These are phyloP conservation scores for Gremmenia infestans DNA, from an alignment of 2,329 filamentous ascomycete species.

Conservation along the genomic window DNA sequence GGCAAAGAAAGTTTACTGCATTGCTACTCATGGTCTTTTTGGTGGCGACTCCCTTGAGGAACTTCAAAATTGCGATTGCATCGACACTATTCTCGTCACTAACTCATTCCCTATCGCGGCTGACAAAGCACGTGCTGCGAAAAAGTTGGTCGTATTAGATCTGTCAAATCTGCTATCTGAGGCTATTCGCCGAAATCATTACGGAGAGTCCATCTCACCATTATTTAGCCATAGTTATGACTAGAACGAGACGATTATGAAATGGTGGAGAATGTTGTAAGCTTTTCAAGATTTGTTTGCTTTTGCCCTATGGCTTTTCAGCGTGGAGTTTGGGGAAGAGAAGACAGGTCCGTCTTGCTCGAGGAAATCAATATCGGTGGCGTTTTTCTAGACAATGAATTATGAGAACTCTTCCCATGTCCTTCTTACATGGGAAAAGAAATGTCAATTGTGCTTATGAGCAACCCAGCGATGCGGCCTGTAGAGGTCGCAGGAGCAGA, in stretches of 20 bases:
- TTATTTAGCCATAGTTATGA: conserved; percentile 27
- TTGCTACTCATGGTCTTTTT: conserved; percentile 94
- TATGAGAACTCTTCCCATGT: background rate
- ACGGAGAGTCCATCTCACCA: conserved; percentile 71
- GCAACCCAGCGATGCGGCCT: conserved; percentile 67
- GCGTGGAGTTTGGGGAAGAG: conserved; percentile 25
- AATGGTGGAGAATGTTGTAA: conserved; percentile 38
- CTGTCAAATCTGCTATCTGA: conserved; percentile 84
- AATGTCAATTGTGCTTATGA: conserved; percentile 1
- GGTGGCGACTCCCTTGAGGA: conserved; percentile 85
- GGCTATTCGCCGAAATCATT: conserved; percentile 92
- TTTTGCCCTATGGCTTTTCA: conserved; percentile 17
- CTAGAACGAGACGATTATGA: conserved; percentile 25
- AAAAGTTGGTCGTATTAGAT: conserved; percentile 86
- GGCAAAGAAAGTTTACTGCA: conserved; percentile 93
- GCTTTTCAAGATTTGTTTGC: conserved; percentile 43
- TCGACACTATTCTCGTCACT: conserved; percentile 89
- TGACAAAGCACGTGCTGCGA: conserved; percentile 62
- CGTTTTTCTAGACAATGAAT: conserved; percentile 12
- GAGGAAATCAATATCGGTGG: conserved; percentile 15
- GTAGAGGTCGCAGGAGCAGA: conserved; percentile 67
- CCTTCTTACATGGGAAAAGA: conserved; percentile 4
- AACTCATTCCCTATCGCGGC: conserved; percentile 92
- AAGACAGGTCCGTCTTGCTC: conserved; percentile 14
- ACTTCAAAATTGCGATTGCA: conserved; percentile 87